Conservation (phyloP, 176 grass and related monocot species). For the Calamus simplicifolius region DNA sequence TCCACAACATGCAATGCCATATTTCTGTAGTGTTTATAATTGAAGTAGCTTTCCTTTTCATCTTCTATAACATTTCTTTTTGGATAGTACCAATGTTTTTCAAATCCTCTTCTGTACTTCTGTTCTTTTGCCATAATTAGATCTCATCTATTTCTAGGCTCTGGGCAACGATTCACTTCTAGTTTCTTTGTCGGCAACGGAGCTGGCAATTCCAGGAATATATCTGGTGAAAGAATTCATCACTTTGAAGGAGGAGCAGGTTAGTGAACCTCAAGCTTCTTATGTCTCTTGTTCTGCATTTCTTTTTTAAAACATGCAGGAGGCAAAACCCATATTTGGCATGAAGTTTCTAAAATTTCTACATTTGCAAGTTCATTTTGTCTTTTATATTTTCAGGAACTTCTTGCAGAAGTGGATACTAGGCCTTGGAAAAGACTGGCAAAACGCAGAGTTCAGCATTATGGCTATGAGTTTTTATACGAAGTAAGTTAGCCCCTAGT, state of each 20-base stretch:
- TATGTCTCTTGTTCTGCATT: neutral
- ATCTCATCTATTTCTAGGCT: constrained; percentile 10
- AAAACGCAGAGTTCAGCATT: constrained; percentile 95
- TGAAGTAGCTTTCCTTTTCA: too few relatives aligned
- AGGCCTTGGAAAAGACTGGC: constrained; percentile 61
- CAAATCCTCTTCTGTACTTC: neutral
- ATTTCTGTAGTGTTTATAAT: too few relatives aligned
- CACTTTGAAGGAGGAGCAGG: constrained; percentile 61
- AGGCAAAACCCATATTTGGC: too few relatives aligned
- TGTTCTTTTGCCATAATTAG: neutral
- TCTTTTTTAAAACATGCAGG: neutral
- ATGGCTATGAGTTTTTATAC: constrained; percentile 91
- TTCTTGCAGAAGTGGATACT: constrained; percentile 64
- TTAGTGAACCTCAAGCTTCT: constrained; percentile 4
- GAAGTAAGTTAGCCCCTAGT: constrained; percentile 56
- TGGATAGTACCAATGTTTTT: too few relatives aligned
- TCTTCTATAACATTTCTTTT: too few relatives aligned
- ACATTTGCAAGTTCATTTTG: neutral
- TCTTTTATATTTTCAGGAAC: constrained; percentile 37
- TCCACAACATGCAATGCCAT: too few relatives aligned
- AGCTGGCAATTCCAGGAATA: constrained; percentile 67
- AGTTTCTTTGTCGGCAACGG: constrained; percentile 38
- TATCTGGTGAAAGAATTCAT: constrained; percentile 70
- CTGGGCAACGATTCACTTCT: constrained; percentile 4
- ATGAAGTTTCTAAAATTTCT: neutral